Percentiles rank a stretch among this genome's conserved stretches.
Evolutionary conservation across 768 basidiomycete species (phyloP).

Genomic region (Serendipita sp.): DNA sequence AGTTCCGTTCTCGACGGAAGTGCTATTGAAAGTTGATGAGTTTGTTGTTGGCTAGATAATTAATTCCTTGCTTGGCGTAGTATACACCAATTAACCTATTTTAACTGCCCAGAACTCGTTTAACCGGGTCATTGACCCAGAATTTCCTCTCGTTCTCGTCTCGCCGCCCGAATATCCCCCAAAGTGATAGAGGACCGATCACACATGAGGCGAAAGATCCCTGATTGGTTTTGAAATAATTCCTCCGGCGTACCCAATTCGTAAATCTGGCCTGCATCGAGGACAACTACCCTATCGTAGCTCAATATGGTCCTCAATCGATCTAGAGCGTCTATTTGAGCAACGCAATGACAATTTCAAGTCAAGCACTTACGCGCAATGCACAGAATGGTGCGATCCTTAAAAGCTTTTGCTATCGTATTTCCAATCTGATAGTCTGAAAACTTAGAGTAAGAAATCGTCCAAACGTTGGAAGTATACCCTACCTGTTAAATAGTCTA

Average conservation of each 20-base stretch:
- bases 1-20: background rate
- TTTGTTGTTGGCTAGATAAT: background rate
- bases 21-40: background rate
- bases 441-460: slow-evolving; percentile 45
- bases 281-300: slow-evolving; percentile 79
- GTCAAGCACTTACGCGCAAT: slow-evolving; percentile 51
- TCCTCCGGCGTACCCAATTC: slow-evolving; percentile 44
- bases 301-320: slow-evolving; percentile 74
- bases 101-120: too few relatives aligned
- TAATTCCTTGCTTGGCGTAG: too few relatives aligned
- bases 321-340: slow-evolving; percentile 27
- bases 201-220: slow-evolving; percentile 50
- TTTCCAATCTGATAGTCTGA: slow-evolving; percentile 79
- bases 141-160: background rate
- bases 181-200: slow-evolving; percentile 33
- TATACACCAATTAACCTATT: too few relatives aligned
- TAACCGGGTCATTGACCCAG: background rate
- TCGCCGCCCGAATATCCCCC: slow-evolving; percentile 25
- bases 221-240: slow-evolving; percentile 29
- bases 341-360: background rate
- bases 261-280: slow-evolving; percentile 59
- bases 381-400: slow-evolving; percentile 68
- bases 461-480: background rate
- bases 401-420: slow-evolving; percentile 67
- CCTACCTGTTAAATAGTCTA: slow-evolving; percentile 21